Base-by-base conservation (phyloP, 2,329 filamentous ascomycete genomes). In the Aureobasidium sp. region DNA sequence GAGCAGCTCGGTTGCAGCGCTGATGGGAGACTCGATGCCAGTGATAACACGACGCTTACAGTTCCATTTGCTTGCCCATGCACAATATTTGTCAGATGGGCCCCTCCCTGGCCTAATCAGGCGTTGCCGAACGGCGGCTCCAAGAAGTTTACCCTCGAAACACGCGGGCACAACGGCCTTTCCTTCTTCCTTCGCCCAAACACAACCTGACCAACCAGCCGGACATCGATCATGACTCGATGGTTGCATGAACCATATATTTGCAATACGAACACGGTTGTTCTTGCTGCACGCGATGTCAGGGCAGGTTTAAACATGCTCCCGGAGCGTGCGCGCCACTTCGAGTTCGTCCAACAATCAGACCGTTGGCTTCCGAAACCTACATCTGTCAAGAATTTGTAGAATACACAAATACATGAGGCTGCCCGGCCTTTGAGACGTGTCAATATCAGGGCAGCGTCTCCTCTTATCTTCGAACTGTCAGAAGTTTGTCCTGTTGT, bases 361-460 rank as follows among this genome's bases (percentile, higher is more conserved):
- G 29, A 59, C 54, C 54, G 54, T 47, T 47, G 31, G 42, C 19
- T 59, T 11, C 54, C 54, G 54, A 59, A 59, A 59, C 54, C 33
- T 59, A 48, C 54, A 37, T 47, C 29, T 24, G 44, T 59, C 42
- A 48, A 37, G 29, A 35, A 9, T 37, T 15, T 7, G 29, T 22
- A 39, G 14, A 8, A 59, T 59, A 59, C 53, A 48, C 54, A 59
- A 59, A 59, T 59, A 57, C 44, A 59, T 45, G 53, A 45, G 53
- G 27, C 24, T 35, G 52, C 52, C 52, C 37, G 7, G 31, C 52
- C 22, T 22, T 29, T 29, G 31, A 54, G 37, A 42, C 37, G 22
- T 54, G 50, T 31, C 15, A 14, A 31, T 33, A 42, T 44, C 29
- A 47, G 7, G 9, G 11, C 22, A 37, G 5, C n/a, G n/a, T 58